phyloP scores from a whole-genome alignment of 2,329 filamentous ascomycete species.

The Emericellopsis cladophorae region DNA sequence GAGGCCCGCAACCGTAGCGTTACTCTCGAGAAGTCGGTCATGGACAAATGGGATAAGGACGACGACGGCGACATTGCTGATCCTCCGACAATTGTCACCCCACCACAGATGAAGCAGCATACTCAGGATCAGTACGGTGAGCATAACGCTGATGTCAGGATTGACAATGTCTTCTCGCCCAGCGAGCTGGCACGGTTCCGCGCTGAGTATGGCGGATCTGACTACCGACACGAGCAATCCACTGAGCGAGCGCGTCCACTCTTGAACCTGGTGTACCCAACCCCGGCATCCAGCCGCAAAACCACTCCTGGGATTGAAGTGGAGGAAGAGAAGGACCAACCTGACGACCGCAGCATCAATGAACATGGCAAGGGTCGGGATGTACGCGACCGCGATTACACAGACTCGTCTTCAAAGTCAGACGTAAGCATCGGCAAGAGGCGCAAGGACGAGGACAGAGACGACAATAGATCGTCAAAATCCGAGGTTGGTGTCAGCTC shows the following conservation, averaged over 20 bases:
- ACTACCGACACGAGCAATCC: neutral
- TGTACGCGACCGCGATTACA: neutral
- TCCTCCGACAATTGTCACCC: conserved; percentile 36
- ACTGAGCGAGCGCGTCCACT: conserved; percentile 40
- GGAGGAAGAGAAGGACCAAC: conserved; percentile 6
- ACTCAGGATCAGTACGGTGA: conserved; percentile 38
- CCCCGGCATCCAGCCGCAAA: conserved; percentile 29
- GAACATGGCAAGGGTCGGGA: neutral
- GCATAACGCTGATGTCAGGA: conserved; percentile 50
- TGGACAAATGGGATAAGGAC: conserved; percentile 37
- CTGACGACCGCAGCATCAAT: conserved; percentile 4
- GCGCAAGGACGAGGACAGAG: neutral
- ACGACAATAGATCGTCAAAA: neutral
- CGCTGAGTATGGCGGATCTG: neutral
- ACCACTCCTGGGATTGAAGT: conserved; percentile 28
- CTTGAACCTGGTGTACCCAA: conserved; percentile 49
- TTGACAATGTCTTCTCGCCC: conserved; percentile 46
- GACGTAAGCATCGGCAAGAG: neutral
- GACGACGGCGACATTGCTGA: conserved; percentile 15
- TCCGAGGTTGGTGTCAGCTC: conserved; percentile 1
- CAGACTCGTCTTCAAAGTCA: conserved; percentile 1
- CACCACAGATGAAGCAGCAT: conserved; percentile 27
- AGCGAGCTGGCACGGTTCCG: conserved; percentile 29
- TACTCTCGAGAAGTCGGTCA: conserved; percentile 38
- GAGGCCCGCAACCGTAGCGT: conserved; percentile 38